These are phyloP conservation scores for Backusella westeae DNA, from an alignment of 192 early-diverging fungal species.

Conservation along the genomic window DNA sequence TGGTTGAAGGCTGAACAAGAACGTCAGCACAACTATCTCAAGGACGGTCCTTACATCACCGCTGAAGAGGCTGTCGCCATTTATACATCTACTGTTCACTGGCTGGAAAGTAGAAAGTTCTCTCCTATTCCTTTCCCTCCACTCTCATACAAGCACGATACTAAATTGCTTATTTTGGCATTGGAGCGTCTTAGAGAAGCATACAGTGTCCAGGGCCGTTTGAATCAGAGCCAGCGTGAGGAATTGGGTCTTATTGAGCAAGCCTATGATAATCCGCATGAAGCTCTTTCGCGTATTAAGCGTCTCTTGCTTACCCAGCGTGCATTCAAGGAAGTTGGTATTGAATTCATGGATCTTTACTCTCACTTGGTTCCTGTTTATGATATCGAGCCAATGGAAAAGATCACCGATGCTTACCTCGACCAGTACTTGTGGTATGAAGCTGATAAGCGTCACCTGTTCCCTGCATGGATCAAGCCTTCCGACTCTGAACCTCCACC, in stretches of 20 bases:
- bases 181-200: constrained; percentile 94
- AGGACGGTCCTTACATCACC: constrained; percentile 98
- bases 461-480: constrained; percentile 99
- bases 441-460: constrained; percentile 94
- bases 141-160: constrained; percentile 99
- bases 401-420: constrained; percentile 98
- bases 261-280: constrained; percentile 96
- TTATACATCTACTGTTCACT: constrained; percentile 96
- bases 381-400: constrained; percentile 98
- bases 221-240: constrained; percentile 96
- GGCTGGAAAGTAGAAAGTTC: constrained; percentile 97
- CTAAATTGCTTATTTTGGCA: constrained; percentile 95
- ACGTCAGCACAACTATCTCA: constrained; percentile 98
- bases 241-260: constrained; percentile 98
- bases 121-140: constrained; percentile 99
- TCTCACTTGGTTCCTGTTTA: constrained; percentile 96
- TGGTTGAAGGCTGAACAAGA: constrained; percentile 99
- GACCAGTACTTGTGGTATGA: constrained; percentile 99
- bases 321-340: constrained; percentile 98
- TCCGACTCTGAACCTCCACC: constrained; percentile 96
- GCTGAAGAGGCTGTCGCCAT: constrained; percentile 98
- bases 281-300: constrained; percentile 86
- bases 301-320: constrained; percentile 94
- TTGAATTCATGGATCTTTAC: constrained; percentile 99
- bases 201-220: constrained; percentile 90